These are phyloP conservation scores for Saccharomyces hybrid DNA, from an alignment of 1,139 yeast genomes.

Conservation along the genomic window DNA sequence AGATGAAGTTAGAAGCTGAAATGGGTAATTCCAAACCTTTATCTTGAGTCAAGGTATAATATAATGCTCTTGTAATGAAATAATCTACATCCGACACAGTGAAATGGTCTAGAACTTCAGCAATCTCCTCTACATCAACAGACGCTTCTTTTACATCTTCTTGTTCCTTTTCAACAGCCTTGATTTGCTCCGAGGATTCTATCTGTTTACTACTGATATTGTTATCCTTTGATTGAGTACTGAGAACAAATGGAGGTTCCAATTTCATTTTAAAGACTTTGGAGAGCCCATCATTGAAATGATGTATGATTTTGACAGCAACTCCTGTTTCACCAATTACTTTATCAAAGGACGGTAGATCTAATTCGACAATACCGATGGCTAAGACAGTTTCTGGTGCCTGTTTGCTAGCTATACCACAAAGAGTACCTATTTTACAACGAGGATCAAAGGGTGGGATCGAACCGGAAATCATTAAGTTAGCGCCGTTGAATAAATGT, in stretches of 20 bases:
- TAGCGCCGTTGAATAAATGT: constrained; percentile 62
- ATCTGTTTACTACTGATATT: constrained; percentile 9
- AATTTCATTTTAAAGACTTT: constrained; percentile 40
- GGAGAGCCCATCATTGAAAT: constrained; percentile 46
- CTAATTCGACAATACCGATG: constrained; percentile 57
- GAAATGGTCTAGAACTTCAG: constrained; percentile 36
- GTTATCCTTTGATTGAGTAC: constrained; percentile 7
- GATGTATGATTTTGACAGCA: constrained; percentile 58
- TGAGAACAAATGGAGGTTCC: constrained; percentile 36
- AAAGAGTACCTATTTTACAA: constrained; percentile 46
- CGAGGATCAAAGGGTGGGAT: constrained; percentile 61
- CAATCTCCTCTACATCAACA: constrained; percentile 12
- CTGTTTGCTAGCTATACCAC: constrained; percentile 60
- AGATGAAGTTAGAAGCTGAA: constrained; percentile 65
- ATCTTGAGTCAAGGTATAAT: constrained; percentile 60
- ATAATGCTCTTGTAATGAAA: constrained; percentile 58
- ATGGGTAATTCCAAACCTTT: constrained; percentile 49
- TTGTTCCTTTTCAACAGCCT: constrained; percentile 6
- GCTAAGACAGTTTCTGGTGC: constrained; percentile 64
- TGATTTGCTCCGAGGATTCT: constrained; percentile 6
- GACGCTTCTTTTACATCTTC: constrained; percentile 13
- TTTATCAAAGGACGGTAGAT: constrained; percentile 39
- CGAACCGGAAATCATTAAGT: constrained; percentile 87
- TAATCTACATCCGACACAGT: constrained; percentile 68
- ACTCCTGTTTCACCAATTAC: constrained; percentile 55